A percentile compares a stretch with the other conserved stretches of the same genome.
Evolutionary conservation across 73 alveolate genomes (phyloP).

Genomic region (Paramecium pentaurelia): DNA sequence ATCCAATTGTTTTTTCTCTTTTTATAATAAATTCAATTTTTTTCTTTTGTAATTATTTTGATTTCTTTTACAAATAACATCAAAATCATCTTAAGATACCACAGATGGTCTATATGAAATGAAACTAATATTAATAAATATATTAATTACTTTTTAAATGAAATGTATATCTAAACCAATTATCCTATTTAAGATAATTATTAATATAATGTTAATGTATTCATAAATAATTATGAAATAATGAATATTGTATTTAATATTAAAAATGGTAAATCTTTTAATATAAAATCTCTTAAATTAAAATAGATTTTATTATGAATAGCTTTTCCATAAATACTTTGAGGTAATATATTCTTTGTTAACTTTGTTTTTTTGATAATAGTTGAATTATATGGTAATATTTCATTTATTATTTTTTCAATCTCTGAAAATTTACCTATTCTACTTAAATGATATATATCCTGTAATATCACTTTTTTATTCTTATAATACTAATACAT

Average conservation of each 20-base stretch:
- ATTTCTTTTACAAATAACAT: not conserved
- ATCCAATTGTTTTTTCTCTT: not conserved
- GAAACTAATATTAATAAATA: not conserved
- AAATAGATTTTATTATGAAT: not conserved
- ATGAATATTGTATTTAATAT: not conserved
- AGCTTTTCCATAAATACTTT: not conserved
- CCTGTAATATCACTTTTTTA: not conserved
- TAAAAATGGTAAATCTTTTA: not conserved
- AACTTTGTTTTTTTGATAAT: not conserved
- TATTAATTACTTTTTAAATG: not conserved
- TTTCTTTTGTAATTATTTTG: not conserved
- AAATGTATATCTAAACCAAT: not conserved
- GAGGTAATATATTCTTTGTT: not conserved
- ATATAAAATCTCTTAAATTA: not conserved
- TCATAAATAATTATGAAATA: not conserved
- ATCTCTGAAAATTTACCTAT: not conserved
- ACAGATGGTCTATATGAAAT: not conserved
- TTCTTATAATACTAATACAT: not conserved
- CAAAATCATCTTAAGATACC: not conserved
- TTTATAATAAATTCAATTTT: not conserved
- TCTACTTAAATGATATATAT: not conserved
- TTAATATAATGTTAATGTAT: not conserved
- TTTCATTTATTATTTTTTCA: not conserved
- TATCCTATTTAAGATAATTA: not conserved
- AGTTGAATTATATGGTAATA: not conserved